phyloP scores from a whole-genome alignment of 352 stramenopile species.

The Globisporangium cylindrosporum region DNA sequence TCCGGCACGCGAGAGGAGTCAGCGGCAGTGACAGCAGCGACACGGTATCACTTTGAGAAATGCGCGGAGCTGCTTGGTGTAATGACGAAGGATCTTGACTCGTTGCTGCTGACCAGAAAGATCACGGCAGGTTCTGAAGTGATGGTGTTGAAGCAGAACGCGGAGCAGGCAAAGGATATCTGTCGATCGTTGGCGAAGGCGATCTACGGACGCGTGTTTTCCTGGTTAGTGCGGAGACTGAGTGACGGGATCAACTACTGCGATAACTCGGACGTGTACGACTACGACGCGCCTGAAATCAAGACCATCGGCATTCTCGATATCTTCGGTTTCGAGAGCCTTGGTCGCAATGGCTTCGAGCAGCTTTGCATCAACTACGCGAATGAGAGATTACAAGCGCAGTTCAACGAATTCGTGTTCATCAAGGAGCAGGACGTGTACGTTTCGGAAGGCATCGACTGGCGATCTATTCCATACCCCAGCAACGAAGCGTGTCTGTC shows the following conservation, averaged over 20 bases:
- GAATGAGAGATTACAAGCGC: constrained; percentile 77
- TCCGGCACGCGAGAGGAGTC: constrained; percentile 38
- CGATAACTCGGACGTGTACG: constrained; percentile 45
- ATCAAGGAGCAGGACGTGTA: constrained; percentile 85
- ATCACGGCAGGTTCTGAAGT: constrained; percentile 93
- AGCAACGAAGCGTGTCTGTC: constrained; percentile 79
- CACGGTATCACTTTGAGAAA: constrained; percentile 56
- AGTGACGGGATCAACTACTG: constrained; percentile 81
- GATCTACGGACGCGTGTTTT: constrained; percentile 96
- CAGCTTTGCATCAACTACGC: constrained; percentile 84
- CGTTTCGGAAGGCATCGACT: constrained; percentile 83
- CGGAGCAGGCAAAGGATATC: constrained; percentile 83
- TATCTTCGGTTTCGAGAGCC: constrained; percentile 89
- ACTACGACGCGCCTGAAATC: constrained; percentile 30
- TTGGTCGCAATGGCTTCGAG: constrained; percentile 78
- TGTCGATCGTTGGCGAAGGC: constrained; percentile 94
- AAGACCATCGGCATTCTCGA: constrained; percentile 85
- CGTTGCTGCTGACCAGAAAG: constrained; percentile 82
- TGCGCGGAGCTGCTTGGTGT: constrained; percentile 90
- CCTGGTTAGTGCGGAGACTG: constrained; percentile 90
- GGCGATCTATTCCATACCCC: constrained; percentile 72
- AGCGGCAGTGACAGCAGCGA: constrained; percentile 38
- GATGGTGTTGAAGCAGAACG: constrained; percentile 74
- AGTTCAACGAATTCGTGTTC: constrained; percentile 91
- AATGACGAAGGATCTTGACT: constrained; percentile 69